These are phyloP conservation scores for Emericellopsis terricola DNA, from an alignment of 495 filamentous ascomycete genomes.

Conservation along the genomic window DNA sequence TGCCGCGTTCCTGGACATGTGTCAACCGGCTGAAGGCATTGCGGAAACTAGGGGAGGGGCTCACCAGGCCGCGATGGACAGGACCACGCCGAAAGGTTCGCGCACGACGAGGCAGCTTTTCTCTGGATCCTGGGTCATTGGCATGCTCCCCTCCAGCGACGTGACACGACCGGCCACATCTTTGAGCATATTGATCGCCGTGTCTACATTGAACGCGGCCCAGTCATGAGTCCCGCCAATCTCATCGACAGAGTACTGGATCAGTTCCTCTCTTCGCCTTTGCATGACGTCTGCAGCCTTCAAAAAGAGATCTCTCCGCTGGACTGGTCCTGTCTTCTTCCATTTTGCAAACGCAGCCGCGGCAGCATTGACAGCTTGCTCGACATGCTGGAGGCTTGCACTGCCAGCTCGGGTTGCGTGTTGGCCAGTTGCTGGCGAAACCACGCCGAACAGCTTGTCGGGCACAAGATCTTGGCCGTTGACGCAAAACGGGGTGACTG, in stretches of 20 bases:
- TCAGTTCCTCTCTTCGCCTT: conserved; percentile 42
- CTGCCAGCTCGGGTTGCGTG: conserved; percentile 40
- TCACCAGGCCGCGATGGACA: conserved; percentile 76
- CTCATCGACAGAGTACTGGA: conserved; percentile 45
- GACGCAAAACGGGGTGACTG: conserved; percentile 62
- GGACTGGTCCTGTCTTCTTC: conserved; percentile 39
- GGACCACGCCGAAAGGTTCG: conserved; percentile 66
- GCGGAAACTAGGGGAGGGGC: conserved; percentile 3
- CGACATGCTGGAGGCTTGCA: conserved; percentile 43
- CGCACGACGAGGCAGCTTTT: conserved; percentile 52
- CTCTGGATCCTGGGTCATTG: conserved; percentile 32
- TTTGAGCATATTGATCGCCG: conserved; percentile 38
- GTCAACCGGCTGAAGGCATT: no score
- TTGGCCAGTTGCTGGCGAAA: conserved; percentile 42
- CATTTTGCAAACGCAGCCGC: conserved; percentile 53
- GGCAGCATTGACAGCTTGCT: conserved; percentile 43
- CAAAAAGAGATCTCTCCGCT: conserved; percentile 53
- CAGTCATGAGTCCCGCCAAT: conserved; percentile 39
- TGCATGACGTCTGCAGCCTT: conserved; percentile 53
- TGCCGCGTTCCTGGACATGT: conserved; percentile 46
- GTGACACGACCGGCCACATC: conserved; percentile 55
- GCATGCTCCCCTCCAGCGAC: conserved; percentile 41
- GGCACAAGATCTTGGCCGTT: conserved; percentile 47
- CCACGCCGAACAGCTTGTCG: conserved; percentile 45
- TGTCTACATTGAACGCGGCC: conserved; percentile 44